Evolutionary conservation across 345 rosid species (phyloP).

Genomic region (Bretschneidera sinensis): DNA sequence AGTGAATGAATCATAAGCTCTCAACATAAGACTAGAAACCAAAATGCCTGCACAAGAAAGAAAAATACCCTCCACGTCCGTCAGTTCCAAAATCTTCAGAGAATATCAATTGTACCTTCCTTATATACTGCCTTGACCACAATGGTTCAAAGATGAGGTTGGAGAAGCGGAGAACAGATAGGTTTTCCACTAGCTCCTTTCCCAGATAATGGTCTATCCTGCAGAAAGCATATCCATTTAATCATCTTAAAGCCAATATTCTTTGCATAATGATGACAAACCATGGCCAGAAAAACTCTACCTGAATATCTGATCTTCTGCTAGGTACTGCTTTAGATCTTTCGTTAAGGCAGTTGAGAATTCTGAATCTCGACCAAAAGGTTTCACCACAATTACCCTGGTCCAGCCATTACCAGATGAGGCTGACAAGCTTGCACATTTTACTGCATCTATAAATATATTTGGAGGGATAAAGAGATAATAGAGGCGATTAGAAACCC

Average conservation of each 20-base stretch:
- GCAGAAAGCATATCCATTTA: conserved; percentile 23
- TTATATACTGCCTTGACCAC: conserved; percentile 96
- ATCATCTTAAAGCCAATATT: conserved; percentile 17
- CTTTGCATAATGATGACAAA: conserved; percentile 4
- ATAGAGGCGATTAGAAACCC: conserved; percentile 85
- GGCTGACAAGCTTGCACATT: conserved; percentile 83
- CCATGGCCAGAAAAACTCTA: conserved; percentile 16
- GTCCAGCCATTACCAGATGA: conserved; percentile 96
- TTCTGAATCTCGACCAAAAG: conserved; percentile 96
- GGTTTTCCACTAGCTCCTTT: conserved; percentile 94
- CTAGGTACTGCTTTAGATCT: conserved; percentile 71
- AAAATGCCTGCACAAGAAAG: conserved; percentile 2
- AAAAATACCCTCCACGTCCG: conserved; percentile 96
- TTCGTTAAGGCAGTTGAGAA: conserved; percentile 92
- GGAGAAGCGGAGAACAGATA: conserved; percentile 95
- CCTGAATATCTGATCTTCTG: conserved; percentile 97
- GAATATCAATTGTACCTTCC: conserved; percentile 86
- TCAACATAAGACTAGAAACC: too few species aligned
- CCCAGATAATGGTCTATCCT: conserved; percentile 99
- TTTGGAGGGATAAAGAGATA: conserved; percentile 94
- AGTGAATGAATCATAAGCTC: conserved; percentile 4
- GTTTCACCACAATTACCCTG: conserved; percentile 97
- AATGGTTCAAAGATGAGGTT: conserved; percentile 95
- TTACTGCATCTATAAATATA: conserved; percentile 89
- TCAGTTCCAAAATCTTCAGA: conserved; percentile 99